Conservation (phyloP, 164 flowering plant genomes). For the Euptelea pleiosperma region DNA sequence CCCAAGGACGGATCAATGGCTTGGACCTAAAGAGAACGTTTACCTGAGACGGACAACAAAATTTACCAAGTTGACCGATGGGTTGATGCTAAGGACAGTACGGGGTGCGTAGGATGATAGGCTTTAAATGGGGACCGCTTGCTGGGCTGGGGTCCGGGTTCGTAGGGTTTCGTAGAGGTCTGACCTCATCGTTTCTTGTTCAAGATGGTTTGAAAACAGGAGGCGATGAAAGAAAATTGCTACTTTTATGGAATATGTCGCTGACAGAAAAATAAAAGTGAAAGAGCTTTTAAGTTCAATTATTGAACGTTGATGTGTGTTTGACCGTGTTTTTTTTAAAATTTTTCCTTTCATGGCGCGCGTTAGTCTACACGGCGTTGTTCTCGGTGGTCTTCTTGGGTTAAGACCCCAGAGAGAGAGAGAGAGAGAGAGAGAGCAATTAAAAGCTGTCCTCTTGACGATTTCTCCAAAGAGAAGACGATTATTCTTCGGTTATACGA, state of each 20-base stretch:
- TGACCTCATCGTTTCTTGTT: background rate
- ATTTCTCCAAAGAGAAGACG: constrained; percentile 19
- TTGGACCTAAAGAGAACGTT: too few relatives aligned
- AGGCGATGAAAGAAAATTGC: background rate
- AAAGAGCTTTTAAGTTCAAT: constrained; percentile 12
- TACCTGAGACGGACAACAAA: too few relatives aligned
- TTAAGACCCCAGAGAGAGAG: background rate
- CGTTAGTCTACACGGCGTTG: constrained; percentile 52
- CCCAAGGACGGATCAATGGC: too few relatives aligned
- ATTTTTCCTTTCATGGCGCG: too few relatives aligned
- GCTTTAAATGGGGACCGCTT: background rate
- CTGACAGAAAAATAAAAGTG: constrained; percentile 2
- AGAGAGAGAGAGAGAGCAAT: background rate
- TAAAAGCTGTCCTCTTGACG: constrained; percentile 9
- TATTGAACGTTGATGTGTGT: constrained; percentile 14
- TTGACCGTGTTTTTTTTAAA: constrained; percentile 3
- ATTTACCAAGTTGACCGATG: too few relatives aligned
- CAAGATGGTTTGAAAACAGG: background rate
- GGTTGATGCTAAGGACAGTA: too few relatives aligned
- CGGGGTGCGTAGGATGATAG: background rate
- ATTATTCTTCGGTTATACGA: constrained; percentile 14
- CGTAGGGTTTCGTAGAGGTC: too few relatives aligned
- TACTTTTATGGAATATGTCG: background rate
- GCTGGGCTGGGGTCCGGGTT: too few relatives aligned
- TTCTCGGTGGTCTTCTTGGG: constrained; percentile 36